phyloP scores from a whole-genome alignment of 805 yeast genomes.

The Nakazawaea pomicola region DNA sequence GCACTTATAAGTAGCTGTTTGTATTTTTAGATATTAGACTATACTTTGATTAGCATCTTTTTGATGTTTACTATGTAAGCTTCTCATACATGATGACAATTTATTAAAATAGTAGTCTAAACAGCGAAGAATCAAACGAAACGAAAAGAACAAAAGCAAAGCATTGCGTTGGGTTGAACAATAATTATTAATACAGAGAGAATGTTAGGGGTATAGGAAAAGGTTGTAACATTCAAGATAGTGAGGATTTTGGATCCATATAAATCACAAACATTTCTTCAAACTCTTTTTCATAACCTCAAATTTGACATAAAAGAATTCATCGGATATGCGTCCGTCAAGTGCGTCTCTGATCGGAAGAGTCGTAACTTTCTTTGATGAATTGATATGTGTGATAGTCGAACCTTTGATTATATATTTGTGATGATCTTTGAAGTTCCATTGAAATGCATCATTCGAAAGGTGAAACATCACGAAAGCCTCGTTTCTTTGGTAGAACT shows the following conservation, averaged over 20 bases:
- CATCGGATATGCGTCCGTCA: slow-evolving; percentile 40
- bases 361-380: slow-evolving; percentile 66
- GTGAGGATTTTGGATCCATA: not conserved
- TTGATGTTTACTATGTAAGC: no score
- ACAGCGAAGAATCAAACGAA: no score
- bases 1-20: no score
- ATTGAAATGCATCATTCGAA: slow-evolving; percentile 89
- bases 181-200: no score
- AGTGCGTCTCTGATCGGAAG: slow-evolving; percentile 48
- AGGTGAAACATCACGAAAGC: slow-evolving; percentile 87
- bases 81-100: no score
- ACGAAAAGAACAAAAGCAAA: no score
- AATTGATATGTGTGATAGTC: slow-evolving; percentile 76
- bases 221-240: no score
- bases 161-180: no score
- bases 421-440: slow-evolving; percentile 93
- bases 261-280: slow-evolving; percentile 22
- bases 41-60: no score
- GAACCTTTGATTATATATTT: slow-evolving; percentile 75
- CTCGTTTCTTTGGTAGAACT: slow-evolving; percentile 44
- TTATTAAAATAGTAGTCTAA: no score
- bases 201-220: not conserved
- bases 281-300: slow-evolving; percentile 65
- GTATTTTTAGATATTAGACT: slow-evolving; percentile 1
- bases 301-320: slow-evolving; percentile 42